phyloP scores from a whole-genome alignment of 176 grass and related monocot species.

The Pharus latifolius region DNA sequence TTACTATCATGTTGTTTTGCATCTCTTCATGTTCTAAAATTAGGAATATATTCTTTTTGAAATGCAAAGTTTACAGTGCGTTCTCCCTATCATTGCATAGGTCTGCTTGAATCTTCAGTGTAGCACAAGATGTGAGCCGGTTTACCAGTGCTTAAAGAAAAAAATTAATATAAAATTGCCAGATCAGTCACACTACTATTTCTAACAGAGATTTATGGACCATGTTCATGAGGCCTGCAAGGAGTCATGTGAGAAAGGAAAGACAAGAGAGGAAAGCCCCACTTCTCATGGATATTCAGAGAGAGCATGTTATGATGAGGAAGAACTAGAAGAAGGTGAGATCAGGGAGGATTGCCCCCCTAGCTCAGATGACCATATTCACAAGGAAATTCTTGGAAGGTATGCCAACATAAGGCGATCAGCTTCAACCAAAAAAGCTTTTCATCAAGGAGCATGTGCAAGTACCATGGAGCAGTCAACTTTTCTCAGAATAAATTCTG shows the following conservation, averaged over 20 bases:
- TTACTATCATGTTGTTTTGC: background rate
- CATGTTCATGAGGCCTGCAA: background rate
- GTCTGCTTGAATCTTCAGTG: background rate
- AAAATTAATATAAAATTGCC: slow-evolving; percentile 17
- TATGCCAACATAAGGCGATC: background rate
- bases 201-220: slow-evolving; percentile 22
- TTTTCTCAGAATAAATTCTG: background rate
- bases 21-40: background rate
- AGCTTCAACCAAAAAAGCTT: slow-evolving; percentile 16
- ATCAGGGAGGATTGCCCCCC: slow-evolving; percentile 23
- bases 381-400: background rate
- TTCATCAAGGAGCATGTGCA: background rate
- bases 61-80: slow-evolving; percentile 9
- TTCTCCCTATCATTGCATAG: slow-evolving; percentile 2
- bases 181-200: background rate
- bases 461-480: background rate
- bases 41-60: background rate
- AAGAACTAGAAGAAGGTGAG: slow-evolving; percentile 46
- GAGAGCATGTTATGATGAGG: background rate
- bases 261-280: slow-evolving; percentile 10
- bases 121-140: background rate
- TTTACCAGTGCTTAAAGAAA: slow-evolving; percentile 12
- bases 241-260: slow-evolving; percentile 10
- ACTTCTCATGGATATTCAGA: background rate
- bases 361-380: background rate